phyloP scores from a whole-genome alignment of 129 eudicot species.

The Oenanthe sinensis region DNA sequence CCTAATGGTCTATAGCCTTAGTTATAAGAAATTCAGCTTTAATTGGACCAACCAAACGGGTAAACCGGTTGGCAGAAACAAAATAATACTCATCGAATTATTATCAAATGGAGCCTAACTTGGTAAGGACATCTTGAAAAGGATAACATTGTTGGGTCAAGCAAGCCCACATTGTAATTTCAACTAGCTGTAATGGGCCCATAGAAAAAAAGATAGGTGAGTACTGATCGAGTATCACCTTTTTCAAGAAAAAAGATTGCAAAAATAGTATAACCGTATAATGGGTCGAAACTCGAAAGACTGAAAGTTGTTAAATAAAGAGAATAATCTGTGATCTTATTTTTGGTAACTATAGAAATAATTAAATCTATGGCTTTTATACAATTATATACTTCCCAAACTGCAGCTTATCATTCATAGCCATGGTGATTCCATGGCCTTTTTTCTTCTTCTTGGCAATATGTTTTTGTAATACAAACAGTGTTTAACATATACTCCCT shows the following conservation, averaged over 20 bases:
- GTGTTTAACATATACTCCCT: too few species aligned
- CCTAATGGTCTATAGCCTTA: not conserved
- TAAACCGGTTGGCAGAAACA: not conserved
- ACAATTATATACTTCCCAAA: not conserved
- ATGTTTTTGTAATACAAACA: not conserved
- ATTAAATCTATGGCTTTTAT: not conserved
- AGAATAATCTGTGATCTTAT: not conserved
- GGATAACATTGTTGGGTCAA: not conserved
- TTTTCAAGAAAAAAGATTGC: not conserved
- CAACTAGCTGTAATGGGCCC: conserved; percentile 2
- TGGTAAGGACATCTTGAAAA: not conserved
- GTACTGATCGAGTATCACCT: not conserved
- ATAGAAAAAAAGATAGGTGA: not conserved
- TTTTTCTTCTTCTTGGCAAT: not conserved
- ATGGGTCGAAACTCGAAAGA: not conserved
- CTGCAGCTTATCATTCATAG: not conserved
- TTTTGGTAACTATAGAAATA: too few species aligned
- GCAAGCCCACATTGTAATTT: not conserved
- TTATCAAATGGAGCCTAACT: not conserved
- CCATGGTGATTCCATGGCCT: not conserved
- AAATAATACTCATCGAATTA: not conserved
- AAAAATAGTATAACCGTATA: not conserved
- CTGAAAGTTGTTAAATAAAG: not conserved
- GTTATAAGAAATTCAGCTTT: not conserved
- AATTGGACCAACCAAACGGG: not conserved